These are phyloP conservation scores for Wickerhamiella domercqiae DNA, from an alignment of 805 yeast species.

Conservation along the genomic window DNA sequence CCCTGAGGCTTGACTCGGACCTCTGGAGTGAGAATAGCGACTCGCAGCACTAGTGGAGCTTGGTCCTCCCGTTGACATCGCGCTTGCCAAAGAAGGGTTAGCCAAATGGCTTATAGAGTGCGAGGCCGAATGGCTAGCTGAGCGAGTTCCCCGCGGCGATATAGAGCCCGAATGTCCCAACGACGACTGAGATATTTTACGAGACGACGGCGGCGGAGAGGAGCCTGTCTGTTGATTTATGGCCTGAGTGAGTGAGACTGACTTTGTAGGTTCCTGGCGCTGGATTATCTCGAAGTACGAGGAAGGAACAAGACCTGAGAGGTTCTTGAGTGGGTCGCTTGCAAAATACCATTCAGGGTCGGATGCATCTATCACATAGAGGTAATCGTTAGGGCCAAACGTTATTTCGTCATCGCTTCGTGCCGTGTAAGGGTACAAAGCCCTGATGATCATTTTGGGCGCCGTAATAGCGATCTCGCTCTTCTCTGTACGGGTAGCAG, in stretches of 20 bases:
- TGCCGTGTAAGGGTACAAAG: constrained; percentile 60
- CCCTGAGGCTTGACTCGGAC: constrained; percentile 2
- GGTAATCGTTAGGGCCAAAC: constrained; percentile 73
- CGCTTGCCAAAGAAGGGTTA: neutral
- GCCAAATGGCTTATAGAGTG: neutral
- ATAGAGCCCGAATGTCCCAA: constrained; percentile 10
- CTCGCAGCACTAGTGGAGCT: too few species aligned
- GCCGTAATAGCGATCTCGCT: constrained; percentile 27
- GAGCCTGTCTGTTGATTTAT: constrained; percentile 6
- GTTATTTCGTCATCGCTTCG: constrained; percentile 69
- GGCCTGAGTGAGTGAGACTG: constrained; percentile 20
- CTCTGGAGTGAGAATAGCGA: constrained; percentile 1
- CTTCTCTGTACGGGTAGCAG: constrained; percentile 10
- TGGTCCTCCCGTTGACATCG: too few species aligned
- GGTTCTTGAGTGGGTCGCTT: constrained; percentile 63
- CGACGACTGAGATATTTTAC: neutral
- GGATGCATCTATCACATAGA: constrained; percentile 54
- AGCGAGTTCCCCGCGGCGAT: constrained; percentile 1
- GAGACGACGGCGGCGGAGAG: neutral
- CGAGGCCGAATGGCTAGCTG: neutral
- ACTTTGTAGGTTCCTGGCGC: constrained; percentile 21
- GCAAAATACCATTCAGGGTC: constrained; percentile 71
- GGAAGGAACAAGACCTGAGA: constrained; percentile 77
- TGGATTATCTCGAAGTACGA: constrained; percentile 62
- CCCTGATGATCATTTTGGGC: constrained; percentile 74